Evolutionary conservation across 495 filamentous ascomycete genomes (phyloP).

Genomic region (Penicillium paradoxum): DNA sequence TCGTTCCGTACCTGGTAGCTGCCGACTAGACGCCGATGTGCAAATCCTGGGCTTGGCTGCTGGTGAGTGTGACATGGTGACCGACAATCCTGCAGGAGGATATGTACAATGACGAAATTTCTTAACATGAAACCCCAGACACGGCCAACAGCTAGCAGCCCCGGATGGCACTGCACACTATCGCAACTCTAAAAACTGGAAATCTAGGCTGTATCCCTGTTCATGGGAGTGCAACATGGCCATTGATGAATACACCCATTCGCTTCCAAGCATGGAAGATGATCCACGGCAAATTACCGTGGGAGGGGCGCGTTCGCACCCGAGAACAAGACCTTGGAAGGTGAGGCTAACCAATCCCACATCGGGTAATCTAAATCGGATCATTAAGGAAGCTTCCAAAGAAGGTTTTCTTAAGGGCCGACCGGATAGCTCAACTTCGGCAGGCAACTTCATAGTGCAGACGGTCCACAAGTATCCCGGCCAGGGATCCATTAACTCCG

Average conservation of each 20-base stretch:
- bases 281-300: constrained; percentile 31
- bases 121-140: constrained; percentile 8
- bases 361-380: constrained; percentile 27
- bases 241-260: constrained; percentile 28
- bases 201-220: constrained; percentile 34
- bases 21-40: constrained; percentile 23
- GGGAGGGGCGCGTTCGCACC: constrained; percentile 31
- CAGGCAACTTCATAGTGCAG: constrained; percentile 36
- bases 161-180: constrained; percentile 26
- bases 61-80: constrained; percentile 14
- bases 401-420: constrained; percentile 31
- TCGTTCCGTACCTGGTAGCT: constrained; percentile 30
- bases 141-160: constrained; percentile 32
- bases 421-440: constrained; percentile 25
- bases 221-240: constrained; percentile 28
- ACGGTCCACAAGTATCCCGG: constrained; percentile 36
- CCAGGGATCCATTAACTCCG: constrained; percentile 30
- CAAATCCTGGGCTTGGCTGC: constrained; percentile 28
- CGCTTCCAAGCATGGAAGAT: constrained; percentile 31
- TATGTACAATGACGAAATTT: background rate
- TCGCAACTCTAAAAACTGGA: constrained; percentile 29
- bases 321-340: constrained; percentile 26
- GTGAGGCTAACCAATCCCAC: constrained; percentile 28
- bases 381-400: constrained; percentile 29
- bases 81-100: background rate